Conservation (phyloP, 306 rosid genomes). For the Astragalus membranaceus region DNA sequence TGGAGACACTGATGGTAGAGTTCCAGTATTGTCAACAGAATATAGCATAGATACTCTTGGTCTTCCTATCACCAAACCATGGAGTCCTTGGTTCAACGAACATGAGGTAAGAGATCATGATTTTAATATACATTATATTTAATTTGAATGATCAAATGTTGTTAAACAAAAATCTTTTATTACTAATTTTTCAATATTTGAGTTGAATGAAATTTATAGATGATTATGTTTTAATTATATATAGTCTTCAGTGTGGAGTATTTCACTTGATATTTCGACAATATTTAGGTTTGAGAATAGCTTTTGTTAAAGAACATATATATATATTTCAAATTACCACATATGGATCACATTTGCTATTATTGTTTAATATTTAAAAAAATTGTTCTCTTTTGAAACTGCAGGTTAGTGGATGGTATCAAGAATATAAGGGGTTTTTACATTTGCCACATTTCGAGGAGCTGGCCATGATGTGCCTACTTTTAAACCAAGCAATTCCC, state of each 20-base stretch:
- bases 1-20: constrained; percentile 98
- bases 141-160: too few species aligned
- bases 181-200: too few species aligned
- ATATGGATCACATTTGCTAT: neutral
- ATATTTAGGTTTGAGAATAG: neutral
- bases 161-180: too few species aligned
- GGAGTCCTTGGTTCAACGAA: constrained; percentile 89
- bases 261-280: neutral
- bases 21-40: constrained; percentile 81
- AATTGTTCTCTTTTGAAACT: constrained; percentile 11
- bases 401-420: constrained; percentile 95
- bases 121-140: too few species aligned
- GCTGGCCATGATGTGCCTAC: constrained; percentile 95
- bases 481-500: constrained; percentile 80
- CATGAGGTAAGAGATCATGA: constrained; percentile 56
- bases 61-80: constrained; percentile 54
- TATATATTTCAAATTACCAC: neutral
- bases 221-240: too few species aligned
- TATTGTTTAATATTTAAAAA: neutral
- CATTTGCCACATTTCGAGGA: constrained; percentile 90
- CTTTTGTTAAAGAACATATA: too few species aligned
- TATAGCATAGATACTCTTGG: constrained; percentile 61
- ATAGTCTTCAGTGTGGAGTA: too few species aligned
- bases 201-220: too few species aligned
- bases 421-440: constrained; percentile 68